Evolutionary conservation across 2,329 filamentous ascomycete genomes (phyloP), one percentile per base, ranked within the genome.

Genomic region (Neopestalotiopsis rosae): DNA sequence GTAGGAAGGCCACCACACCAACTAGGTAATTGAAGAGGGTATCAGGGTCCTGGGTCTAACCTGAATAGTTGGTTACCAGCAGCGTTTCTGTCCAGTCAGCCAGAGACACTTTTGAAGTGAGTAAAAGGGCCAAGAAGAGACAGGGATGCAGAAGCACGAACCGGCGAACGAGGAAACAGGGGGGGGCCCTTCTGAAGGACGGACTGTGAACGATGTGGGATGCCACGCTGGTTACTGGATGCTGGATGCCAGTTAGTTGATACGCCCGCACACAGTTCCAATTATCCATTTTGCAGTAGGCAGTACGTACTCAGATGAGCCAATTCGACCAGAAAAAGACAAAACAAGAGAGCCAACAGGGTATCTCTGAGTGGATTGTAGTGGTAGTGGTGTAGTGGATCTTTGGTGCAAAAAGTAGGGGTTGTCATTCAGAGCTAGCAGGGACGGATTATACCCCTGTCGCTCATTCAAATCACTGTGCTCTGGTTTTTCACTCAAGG

Each of bases 31-130:
- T 66, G 72, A 73, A 70, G 72, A 74, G 72, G 72, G 69, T 70
- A 72, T 76, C 72, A 76, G 74, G 74, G 69, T 63, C 66, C 40
- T 76, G 71, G 71, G 71, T 71, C 74, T 74, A 74, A 72, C 71
- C 71, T 69, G 68, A 72, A 69, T 69, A 68, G 70, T 75, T 52
- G 45, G 45, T 20, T 20, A 52, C 45, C 20, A 20, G 45, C 20
- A 52, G n/a, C 45, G 17, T 52, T 52, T 52, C 45, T 52, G 45
- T 67, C 69, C 70, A 34, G 30, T 67, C 71, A 72, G 72, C 72
- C 30, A 62, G 30, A 34, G 30, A 34, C 30, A 34, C 34, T 71
- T 71, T 71, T 73, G 70, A 69, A 74, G 67, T 72, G 71, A 69
- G 70, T 71, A 71, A 68, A 62, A 38, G 34, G 67, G 30, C 56